Base-by-base conservation (phyloP, 2,329 filamentous ascomycete genomes). In the Elsinoe necatrix region DNA sequence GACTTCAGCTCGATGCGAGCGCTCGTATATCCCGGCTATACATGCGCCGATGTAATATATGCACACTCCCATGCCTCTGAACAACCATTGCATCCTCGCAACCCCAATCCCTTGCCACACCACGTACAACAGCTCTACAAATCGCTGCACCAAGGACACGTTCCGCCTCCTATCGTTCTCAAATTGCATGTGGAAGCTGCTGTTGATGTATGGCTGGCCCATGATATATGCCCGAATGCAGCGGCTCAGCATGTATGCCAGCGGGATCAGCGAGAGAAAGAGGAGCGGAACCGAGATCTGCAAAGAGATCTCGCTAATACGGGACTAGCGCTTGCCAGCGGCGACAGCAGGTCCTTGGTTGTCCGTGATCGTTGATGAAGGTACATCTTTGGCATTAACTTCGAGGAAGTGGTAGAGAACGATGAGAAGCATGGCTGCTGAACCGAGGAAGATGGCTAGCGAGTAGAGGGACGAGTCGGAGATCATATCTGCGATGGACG, bases 371-470 rank as follows among this genome's bases (percentile, higher is more conserved):
- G 27, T 56, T 7, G 29, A 56, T 62, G 34, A 59, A 61, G 55
- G 65, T 57, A 76, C 73, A 58, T 85, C 80, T 62, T 80, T 77
- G n/a, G 89, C 82, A 69, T 98, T 97, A 76, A 95, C 82, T 71
- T 97, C 92, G 66, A 98, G 84, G 75, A 95, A 97, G 73, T 97
- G 90, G 74, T 98, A 97, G 25, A 95, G 74, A 27, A 98, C 84
- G 63, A 97, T 96, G 60, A 98, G 80, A 43, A 96, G 77, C 88
- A 97, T 92, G 61, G 92, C 84, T 39, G 85, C 81, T 56, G 84
- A 87, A 75, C 93, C 93, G 59, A 98, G 87, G 71, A 96, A 92
- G 71, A 97, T 84, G 71, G 93, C 91, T 27, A 98, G 82, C 61
- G 81, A 81, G 80, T 97, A 96, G 66, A 98, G 85, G 63, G 93